These are phyloP conservation scores for Penicillium cataractarum DNA, from an alignment of 495 filamentous ascomycete species.

Conservation along the genomic window DNA sequence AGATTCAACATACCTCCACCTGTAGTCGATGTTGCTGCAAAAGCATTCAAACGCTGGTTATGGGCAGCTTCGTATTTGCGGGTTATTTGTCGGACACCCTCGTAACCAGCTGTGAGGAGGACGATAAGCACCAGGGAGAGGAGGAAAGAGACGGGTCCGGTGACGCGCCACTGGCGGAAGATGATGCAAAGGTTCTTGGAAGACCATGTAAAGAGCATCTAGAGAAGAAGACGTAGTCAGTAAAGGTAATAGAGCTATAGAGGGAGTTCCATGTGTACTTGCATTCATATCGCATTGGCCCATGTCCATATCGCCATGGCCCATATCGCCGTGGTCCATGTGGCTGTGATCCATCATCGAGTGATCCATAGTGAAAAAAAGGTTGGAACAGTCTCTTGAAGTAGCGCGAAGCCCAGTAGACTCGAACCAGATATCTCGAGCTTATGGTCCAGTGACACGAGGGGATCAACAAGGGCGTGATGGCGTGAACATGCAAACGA, in stretches of 20 bases:
- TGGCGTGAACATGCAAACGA: slow-evolving; percentile 39
- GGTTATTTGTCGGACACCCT: slow-evolving; percentile 75
- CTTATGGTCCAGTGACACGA: not conserved
- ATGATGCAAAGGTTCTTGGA: slow-evolving; percentile 91
- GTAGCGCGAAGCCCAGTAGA: not conserved
- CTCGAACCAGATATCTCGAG: not conserved
- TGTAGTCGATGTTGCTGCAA: slow-evolving; percentile 40
- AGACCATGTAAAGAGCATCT: slow-evolving; percentile 99
- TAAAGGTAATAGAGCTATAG: slow-evolving; percentile 7
- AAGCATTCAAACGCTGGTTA: slow-evolving; percentile 48
- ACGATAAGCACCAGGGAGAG: slow-evolving; percentile 81
- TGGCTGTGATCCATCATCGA: slow-evolving; percentile 47
- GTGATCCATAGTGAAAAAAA: slow-evolving; percentile 35
- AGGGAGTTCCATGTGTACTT: slow-evolving; percentile 26
- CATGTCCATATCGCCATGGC: slow-evolving; percentile 64
- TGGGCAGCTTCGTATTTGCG: slow-evolving; percentile 74
- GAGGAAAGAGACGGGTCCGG: slow-evolving; percentile 69
- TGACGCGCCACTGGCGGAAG: slow-evolving; percentile 88
- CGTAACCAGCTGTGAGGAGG: slow-evolving; percentile 84
- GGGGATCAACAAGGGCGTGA: slow-evolving; percentile 14
- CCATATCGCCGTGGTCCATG: slow-evolving; percentile 45
- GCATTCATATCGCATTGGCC: slow-evolving; percentile 86
- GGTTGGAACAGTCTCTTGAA: not conserved
- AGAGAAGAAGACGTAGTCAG: not conserved
- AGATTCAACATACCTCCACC: slow-evolving; percentile 51